phyloP scores from a whole-genome alignment of 805 yeast species.

The Tetrapisispora taiwanensis region DNA sequence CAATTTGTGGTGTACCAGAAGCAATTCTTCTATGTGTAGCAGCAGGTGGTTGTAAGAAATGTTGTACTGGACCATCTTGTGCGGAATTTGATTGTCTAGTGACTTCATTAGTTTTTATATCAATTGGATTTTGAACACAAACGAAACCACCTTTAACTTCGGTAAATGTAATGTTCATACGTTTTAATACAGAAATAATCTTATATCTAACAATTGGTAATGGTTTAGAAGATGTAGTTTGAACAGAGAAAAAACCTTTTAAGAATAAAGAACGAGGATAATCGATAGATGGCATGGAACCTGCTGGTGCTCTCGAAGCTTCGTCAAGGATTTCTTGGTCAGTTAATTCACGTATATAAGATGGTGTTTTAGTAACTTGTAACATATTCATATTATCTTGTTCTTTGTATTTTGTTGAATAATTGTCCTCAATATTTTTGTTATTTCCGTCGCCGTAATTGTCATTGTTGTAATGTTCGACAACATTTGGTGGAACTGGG shows the following conservation, averaged over 20 bases:
- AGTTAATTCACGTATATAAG: slow-evolving; percentile 19
- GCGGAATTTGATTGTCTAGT: neutral
- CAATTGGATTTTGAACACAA: slow-evolving; percentile 37
- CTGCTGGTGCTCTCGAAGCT: slow-evolving; percentile 53
- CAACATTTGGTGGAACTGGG: slow-evolving; percentile 27
- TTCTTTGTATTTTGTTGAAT: neutral
- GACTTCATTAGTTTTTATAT: neutral
- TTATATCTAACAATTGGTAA: slow-evolving; percentile 80
- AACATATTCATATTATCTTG: neutral
- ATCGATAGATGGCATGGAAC: slow-evolving; percentile 88
- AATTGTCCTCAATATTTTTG: slow-evolving; percentile 35
- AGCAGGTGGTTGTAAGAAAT: slow-evolving; percentile 9
- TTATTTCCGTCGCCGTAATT: slow-evolving; percentile 41
- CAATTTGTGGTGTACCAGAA: slow-evolving; percentile 16
- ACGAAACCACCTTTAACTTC: slow-evolving; percentile 93
- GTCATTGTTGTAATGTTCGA: slow-evolving; percentile 35
- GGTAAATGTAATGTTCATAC: slow-evolving; percentile 67
- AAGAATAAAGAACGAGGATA: slow-evolving; percentile 83
- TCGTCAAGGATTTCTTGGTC: slow-evolving; percentile 40
- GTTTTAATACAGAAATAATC: slow-evolving; percentile 64
- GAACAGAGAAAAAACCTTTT: slow-evolving; percentile 90
- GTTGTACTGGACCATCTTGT: slow-evolving; percentile 3
- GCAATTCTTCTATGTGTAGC: slow-evolving; percentile 14
- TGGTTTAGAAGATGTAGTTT: slow-evolving; percentile 88
- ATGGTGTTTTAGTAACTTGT: neutral